These are phyloP conservation scores for Rubia occidens DNA, from an alignment of 305 asterid species.

Conservation along the genomic window DNA sequence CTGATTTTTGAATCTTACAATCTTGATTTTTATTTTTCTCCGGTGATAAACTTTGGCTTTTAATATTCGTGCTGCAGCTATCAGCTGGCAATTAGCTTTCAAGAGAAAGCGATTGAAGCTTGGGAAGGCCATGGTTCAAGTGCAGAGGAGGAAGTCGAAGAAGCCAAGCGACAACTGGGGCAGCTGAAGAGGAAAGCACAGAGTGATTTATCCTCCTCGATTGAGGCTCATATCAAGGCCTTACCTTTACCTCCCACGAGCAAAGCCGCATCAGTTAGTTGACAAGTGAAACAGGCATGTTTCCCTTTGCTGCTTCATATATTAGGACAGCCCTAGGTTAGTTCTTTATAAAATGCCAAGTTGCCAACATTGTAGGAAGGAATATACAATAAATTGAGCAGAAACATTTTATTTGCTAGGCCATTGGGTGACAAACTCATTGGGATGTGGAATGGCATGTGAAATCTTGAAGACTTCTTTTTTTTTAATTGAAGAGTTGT, in stretches of 20 bases:
- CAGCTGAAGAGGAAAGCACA: conserved; percentile 48
- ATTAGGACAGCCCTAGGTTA: not conserved
- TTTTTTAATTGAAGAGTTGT: not conserved
- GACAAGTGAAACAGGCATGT: conserved; percentile 1
- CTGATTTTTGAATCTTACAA: not conserved
- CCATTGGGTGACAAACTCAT: not conserved
- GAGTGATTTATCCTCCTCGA: conserved; percentile 19
- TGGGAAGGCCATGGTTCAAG: conserved; percentile 73
- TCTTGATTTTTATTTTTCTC: not conserved
- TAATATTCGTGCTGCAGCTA: conserved; percentile 42
- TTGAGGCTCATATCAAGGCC: conserved; percentile 38
- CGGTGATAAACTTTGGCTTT: not conserved
- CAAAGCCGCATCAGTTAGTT: conserved; percentile 7
- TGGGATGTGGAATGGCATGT: conserved; percentile 13
- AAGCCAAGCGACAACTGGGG: conserved; percentile 53
- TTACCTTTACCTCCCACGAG: conserved; percentile 31
- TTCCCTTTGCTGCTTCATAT: conserved; percentile 5
- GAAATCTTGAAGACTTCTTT: conserved; percentile 1
- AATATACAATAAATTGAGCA: not conserved
- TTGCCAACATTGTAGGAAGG: not conserved
- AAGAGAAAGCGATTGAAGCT: conserved; percentile 71
- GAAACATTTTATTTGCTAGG: not conserved
- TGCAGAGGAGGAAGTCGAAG: conserved; percentile 60
- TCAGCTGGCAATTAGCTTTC: conserved; percentile 64
- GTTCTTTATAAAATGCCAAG: not conserved